Base-by-base conservation (phyloP, 1,139 yeast genomes). In the Dujonia santamariae region DNA sequence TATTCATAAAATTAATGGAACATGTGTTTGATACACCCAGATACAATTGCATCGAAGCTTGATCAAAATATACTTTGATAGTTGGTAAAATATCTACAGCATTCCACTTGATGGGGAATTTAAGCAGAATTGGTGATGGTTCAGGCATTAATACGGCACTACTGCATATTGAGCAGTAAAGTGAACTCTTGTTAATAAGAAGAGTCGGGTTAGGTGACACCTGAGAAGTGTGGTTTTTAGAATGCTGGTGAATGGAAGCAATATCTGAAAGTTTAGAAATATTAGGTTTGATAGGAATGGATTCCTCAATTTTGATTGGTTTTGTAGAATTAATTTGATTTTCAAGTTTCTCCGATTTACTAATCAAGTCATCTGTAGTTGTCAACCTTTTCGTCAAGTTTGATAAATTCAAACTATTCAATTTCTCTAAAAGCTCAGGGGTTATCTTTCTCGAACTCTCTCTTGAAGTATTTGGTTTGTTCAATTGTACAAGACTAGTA, bases 71-170 rank as follows among this genome's bases (percentile, higher is more conserved):
- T 1, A 49, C 37, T 11, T 45, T 47, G 2, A 62, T 34, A 3
- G 46, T 36, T 3, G 73, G 73, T 35, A 65, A 31, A 20, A 49
- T 54, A 26, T 67, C 72, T 9, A 55, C 43, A 3, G 72, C 71
- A 38, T 58, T 54, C 48, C 59, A 63, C 38, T 55, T 59, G 16
- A 49, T 47, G 11, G 45, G 35, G 37, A 54, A 56, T 37, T 65
- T 66, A 39, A 57, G 53, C 43, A 54, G 39, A 4, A 60, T 53
- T 3, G 67, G 62, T 4, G 44, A 46, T 32, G 33, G 58, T 19
- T 56, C 60, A 2, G 71, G 70, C 12, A 48, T 37, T 18, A 50
- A 39, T 8, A 67, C 41, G 9, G 42, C 38, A 4, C 54, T 54
- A 33, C 49, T 50, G 44, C 74, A 67, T 19, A 45, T 50, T 30